Percentiles rank a stretch among this genome's conserved stretches.
phyloP scores from a whole-genome alignment of 805 yeast species.

The Ogataea dorogensis region DNA sequence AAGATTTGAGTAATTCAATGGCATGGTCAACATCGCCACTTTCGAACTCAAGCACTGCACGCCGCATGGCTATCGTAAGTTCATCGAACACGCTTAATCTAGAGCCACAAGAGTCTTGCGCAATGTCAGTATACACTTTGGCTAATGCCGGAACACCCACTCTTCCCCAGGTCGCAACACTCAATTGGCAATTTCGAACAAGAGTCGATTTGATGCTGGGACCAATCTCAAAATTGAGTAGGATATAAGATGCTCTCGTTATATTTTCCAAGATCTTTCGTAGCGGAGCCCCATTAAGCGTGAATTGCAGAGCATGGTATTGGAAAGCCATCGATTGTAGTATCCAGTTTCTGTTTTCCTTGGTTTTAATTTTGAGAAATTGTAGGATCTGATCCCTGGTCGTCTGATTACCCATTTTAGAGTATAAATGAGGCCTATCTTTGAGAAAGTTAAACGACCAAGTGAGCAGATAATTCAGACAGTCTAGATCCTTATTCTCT shows the following conservation, averaged over 20 bases:
- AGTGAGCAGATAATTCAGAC: constrained; percentile 67
- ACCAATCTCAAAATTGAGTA: constrained; percentile 46
- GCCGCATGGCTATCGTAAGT: constrained; percentile 39
- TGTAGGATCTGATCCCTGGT: constrained; percentile 66
- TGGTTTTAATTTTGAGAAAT: constrained; percentile 56
- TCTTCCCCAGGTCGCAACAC: constrained; percentile 49
- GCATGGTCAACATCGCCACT: constrained; percentile 43
- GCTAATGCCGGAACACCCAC: constrained; percentile 49
- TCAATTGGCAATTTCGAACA: constrained; percentile 45
- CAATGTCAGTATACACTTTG: constrained; percentile 46
- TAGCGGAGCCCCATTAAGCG: constrained; percentile 51
- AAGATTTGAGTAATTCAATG: constrained; percentile 35
- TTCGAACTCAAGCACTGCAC: constrained; percentile 36
- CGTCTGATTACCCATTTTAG: constrained; percentile 36
- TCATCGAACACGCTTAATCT: constrained; percentile 38
- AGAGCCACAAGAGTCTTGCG: constrained; percentile 39
- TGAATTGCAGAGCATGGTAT: constrained; percentile 56
- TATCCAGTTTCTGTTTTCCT: constrained; percentile 43
- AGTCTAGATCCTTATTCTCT: constrained; percentile 72
- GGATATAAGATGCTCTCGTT: constrained; percentile 53
- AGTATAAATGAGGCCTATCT: constrained; percentile 55
- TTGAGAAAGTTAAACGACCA: constrained; percentile 74
- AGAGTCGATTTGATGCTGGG: constrained; percentile 36
- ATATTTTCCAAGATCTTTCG: constrained; percentile 51
- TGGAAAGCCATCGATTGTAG: constrained; percentile 63